Conservation (phyloP, 169 alveolate genomes). For the Toxoplasma gondii region DNA sequence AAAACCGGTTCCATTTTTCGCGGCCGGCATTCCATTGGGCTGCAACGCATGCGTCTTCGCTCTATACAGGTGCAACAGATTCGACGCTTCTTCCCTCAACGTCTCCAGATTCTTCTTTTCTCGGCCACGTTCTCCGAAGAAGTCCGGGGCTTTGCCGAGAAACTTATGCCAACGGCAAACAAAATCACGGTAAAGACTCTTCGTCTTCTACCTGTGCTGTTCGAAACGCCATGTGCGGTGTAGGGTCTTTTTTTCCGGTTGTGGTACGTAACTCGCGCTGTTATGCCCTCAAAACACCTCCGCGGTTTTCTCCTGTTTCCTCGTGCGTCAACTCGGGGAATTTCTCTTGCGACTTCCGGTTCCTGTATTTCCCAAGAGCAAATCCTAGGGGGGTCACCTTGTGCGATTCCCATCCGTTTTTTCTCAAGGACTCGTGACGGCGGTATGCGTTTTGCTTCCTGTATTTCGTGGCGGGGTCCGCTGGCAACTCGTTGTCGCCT, state of each 20-base stretch:
- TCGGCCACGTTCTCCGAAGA: conserved; percentile 93
- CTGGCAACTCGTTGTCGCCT: too few relatives aligned
- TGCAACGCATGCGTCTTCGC: neutral
- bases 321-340: too few relatives aligned
- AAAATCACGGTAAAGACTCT: conserved; percentile 60
- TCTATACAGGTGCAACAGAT: conserved; percentile 73
- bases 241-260: neutral
- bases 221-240: neutral
- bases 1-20: neutral
- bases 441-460: too few relatives aligned
- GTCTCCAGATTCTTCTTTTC: conserved; percentile 85
- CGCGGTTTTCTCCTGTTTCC: neutral
- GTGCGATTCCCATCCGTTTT: too few relatives aligned
- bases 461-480: too few relatives aligned
- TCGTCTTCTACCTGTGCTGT: neutral
- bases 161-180: conserved; percentile 88
- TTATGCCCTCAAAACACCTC: too few relatives aligned
- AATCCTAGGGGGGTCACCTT: too few relatives aligned
- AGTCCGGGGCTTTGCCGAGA: conserved; percentile 87
- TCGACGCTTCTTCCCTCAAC: conserved; percentile 77
- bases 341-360: too few relatives aligned
- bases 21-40: conserved; percentile 14
- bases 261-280: too few relatives aligned
- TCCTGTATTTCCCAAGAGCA: too few relatives aligned
- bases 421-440: too few relatives aligned